Conservation (phyloP, 495 filamentous ascomycete genomes). For the Sphaerosporella brunnea region DNA sequence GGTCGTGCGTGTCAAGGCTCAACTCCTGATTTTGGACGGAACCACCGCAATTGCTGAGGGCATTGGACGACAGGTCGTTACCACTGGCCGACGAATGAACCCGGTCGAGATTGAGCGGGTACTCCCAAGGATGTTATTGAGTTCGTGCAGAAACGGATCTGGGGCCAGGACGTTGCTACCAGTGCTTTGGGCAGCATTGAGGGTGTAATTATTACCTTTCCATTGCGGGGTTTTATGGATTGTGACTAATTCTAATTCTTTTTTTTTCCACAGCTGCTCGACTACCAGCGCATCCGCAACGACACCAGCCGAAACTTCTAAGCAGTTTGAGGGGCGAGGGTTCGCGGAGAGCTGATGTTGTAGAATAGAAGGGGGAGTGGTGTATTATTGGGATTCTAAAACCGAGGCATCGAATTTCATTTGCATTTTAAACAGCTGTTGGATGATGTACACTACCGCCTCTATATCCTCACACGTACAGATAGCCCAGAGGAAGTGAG, state of each 20-base stretch:
- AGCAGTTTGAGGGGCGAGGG: background rate
- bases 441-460: slow-evolving; percentile 6
- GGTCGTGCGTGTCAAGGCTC: slow-evolving; percentile 94
- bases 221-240: no score
- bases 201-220: slow-evolving; percentile 40
- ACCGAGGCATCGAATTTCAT: background rate
- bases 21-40: slow-evolving; percentile 91
- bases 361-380: slow-evolving; percentile 6
- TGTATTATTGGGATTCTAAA: slow-evolving; percentile 2
- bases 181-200: slow-evolving; percentile 84
- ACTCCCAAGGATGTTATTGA: slow-evolving; percentile 90
- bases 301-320: slow-evolving; percentile 72
- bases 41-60: slow-evolving; percentile 95
- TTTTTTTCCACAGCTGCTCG: slow-evolving; percentile 35
- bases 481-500: no score
- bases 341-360: background rate
- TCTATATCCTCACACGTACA: slow-evolving; percentile 3
- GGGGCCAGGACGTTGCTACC: slow-evolving; percentile 92
- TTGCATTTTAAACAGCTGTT: background rate
- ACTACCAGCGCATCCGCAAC: slow-evolving; percentile 73
- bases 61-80: slow-evolving; percentile 95
- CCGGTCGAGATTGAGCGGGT: slow-evolving; percentile 87
- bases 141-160: slow-evolving; percentile 76
- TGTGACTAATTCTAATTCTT: no score
- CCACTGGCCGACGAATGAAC: slow-evolving; percentile 75